These are phyloP conservation scores for Streptanthus diversifolius DNA, from an alignment of 345 rosid genomes.

Conservation along the genomic window DNA sequence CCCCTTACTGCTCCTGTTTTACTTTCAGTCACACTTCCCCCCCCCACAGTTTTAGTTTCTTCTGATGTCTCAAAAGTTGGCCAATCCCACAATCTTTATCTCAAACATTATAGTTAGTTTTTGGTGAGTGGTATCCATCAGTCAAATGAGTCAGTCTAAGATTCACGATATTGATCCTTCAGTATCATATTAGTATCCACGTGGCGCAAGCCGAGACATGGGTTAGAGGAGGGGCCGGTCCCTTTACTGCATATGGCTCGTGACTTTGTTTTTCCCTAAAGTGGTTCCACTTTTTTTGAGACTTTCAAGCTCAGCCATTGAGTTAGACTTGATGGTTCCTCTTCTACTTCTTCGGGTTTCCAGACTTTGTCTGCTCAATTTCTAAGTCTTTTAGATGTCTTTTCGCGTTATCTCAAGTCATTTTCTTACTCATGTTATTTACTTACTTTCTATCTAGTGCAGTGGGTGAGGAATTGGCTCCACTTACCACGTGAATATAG, in stretches of 20 bases:
- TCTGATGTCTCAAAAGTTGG: conserved; percentile 32
- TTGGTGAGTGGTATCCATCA: conserved; percentile 33
- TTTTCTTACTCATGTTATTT: conserved; percentile 30
- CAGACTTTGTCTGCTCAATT: conserved; percentile 20
- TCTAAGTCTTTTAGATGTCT: conserved; percentile 28
- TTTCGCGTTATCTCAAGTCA: conserved; percentile 31
- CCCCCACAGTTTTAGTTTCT: conserved; percentile 19
- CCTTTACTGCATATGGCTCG: conserved; percentile 26
- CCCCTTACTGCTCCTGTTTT: conserved; percentile 20
- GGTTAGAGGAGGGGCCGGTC: conserved; percentile 28
- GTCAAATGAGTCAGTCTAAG: conserved; percentile 28
- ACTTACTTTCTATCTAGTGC: conserved; percentile 34
- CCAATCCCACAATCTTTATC: conserved; percentile 30
- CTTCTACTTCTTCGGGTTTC: conserved; percentile 22
- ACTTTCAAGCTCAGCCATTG: conserved; percentile 26
- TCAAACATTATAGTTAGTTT: conserved; percentile 10
- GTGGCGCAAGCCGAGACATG: conserved; percentile 30
- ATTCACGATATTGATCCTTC: conserved; percentile 22
- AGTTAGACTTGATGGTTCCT: conserved; percentile 4
- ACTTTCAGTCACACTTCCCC: not conserved
- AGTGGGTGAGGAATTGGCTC: conserved; percentile 34
- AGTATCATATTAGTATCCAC: conserved; percentile 10
- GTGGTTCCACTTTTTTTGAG: conserved; percentile 33
- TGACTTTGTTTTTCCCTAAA: conserved; percentile 20
- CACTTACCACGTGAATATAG: conserved; percentile 38